A percentile compares a stretch with the other conserved stretches of the same genome.
Conservation (phyloP, 495 filamentous ascomycete species). For the Alectoria sarmentosa region DNA sequence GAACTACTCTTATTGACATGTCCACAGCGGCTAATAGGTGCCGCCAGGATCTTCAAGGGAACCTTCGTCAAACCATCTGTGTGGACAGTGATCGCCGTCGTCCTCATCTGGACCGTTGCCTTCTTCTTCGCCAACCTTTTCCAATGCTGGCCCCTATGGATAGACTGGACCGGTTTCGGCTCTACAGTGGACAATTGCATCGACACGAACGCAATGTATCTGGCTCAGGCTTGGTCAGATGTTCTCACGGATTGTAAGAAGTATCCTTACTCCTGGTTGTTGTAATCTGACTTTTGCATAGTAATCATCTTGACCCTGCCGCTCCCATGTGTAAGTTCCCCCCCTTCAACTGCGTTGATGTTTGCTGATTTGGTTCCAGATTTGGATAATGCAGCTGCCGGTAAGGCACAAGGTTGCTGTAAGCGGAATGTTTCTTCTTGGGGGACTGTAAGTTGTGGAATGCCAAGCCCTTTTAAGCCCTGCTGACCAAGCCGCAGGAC, state of each 20-base stretch:
- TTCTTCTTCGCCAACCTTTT: conserved; percentile 6
- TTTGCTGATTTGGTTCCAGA: background rate
- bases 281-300: background rate
- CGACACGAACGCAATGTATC: background rate
- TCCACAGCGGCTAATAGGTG: background rate
- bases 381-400: conserved; percentile 5
- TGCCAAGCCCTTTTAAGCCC: background rate
- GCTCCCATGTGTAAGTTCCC: background rate
- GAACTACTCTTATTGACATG: background rate
- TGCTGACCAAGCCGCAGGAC: background rate
- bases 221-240: conserved; percentile 12
- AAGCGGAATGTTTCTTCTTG: background rate
- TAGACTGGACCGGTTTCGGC: background rate
- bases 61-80: background rate
- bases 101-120: background rate
- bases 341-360: background rate
- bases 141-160: conserved; percentile 6
- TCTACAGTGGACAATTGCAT: background rate
- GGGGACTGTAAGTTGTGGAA: background rate
- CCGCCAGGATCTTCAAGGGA: background rate
- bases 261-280: background rate
- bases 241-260: conserved; percentile 4
- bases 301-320: conserved; percentile 2
- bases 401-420: background rate
- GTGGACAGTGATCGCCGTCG: background rate